Conservation (phyloP, 306 rosid species). For the Dalbergia cochinchinensis region DNA sequence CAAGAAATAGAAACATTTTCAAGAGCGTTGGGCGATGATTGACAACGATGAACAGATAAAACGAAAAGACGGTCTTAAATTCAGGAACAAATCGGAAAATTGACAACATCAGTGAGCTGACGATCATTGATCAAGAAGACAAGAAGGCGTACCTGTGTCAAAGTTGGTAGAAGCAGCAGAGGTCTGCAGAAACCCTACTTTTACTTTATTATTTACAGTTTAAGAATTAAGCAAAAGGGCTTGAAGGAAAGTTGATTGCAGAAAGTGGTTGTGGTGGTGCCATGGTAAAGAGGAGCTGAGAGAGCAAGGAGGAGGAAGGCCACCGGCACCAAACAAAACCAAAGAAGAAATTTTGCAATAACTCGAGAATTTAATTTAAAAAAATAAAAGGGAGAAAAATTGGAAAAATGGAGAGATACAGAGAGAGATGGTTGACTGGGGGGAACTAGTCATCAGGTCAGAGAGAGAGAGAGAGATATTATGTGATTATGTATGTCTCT, state of each 20-base stretch:
- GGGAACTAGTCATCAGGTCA: constrained; percentile 46
- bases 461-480: not conserved
- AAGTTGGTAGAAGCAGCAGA: constrained; percentile 30
- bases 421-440: constrained; percentile 58
- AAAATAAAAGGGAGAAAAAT: not conserved
- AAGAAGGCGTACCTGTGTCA: constrained; percentile 40
- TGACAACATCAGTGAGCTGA: constrained; percentile 19
- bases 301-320: constrained; percentile 22
- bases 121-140: no score
- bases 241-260: constrained; percentile 34
- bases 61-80: constrained; percentile 17
- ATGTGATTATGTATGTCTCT: no score
- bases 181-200: constrained; percentile 43
- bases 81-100: constrained; percentile 12
- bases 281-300: constrained; percentile 49
- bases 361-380: not conserved
- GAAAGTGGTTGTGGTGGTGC: constrained; percentile 22
- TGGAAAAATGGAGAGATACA: not conserved
- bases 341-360: constrained; percentile 5
- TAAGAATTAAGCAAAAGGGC: constrained; percentile 35
- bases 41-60: constrained; percentile 17
- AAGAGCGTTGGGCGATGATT: constrained; percentile 25
- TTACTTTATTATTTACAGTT: not conserved
- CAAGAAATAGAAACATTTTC: constrained; percentile 35
- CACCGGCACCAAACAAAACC: not conserved